Evolutionary conservation across 768 basidiomycete species (phyloP).

Genomic region (Phaffia australis): DNA sequence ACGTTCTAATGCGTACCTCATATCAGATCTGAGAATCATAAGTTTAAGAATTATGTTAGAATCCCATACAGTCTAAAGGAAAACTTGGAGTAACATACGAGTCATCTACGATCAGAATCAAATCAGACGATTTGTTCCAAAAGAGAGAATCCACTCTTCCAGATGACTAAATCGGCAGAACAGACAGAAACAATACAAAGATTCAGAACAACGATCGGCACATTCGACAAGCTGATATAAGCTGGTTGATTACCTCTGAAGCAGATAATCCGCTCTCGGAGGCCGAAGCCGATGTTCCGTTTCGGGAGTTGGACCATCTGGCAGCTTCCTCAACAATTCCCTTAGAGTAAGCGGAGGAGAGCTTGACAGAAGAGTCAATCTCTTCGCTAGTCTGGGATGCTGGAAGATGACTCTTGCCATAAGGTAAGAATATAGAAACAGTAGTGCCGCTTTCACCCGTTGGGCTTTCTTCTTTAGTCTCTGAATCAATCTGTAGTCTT

Average conservation of each 20-base stretch:
- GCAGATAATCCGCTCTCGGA: too few relatives aligned
- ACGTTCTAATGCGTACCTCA: conserved; percentile 8
- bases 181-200: too few relatives aligned
- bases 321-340: background rate
- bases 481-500: conserved; percentile 7
- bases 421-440: conserved; percentile 12
- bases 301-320: too few relatives aligned
- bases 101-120: conserved; percentile 36
- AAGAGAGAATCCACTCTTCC: conserved; percentile 37
- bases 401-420: conserved; percentile 16
- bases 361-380: background rate
- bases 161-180: conserved; percentile 7
- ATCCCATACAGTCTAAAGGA: background rate
- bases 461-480: conserved; percentile 13
- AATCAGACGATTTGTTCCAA: conserved; percentile 36
- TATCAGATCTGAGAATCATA: background rate
- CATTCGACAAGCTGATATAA: too few relatives aligned
- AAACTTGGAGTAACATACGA: background rate
- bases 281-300: too few relatives aligned
- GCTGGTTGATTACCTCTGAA: too few relatives aligned
- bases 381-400: background rate
- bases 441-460: conserved; percentile 12
- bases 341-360: conserved; percentile 1
- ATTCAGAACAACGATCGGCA: too few relatives aligned
- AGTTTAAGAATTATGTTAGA: background rate